Base-by-base conservation (phyloP, 441 rosid species). In the Omphalea diandra region DNA sequence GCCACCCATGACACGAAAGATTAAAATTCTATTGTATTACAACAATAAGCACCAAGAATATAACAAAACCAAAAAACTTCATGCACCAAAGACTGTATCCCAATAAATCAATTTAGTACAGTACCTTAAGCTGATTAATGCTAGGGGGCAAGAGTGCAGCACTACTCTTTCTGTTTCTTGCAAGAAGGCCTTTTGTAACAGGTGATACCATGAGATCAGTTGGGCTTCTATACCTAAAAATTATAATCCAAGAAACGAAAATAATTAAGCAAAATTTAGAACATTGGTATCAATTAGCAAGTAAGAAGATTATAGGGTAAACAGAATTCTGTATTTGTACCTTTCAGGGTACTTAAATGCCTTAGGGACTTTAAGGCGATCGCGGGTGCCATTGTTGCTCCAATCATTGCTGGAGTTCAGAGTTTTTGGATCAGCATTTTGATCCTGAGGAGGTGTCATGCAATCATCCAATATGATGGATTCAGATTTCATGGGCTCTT, bases 161-260 rank as follows among this genome's bases (percentile, higher is more conserved):
- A 15, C 78, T 79, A 18, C 76, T 73, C 77, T 83, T 89, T 77
- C 88, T 82, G 83, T 76, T 83, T 79, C 98, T 82, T 2, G 93
- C 97, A 5, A 93, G 91, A 70, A 93, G 77, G 67, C 93, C 95
- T 83, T 85, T 86, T 0, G 97, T 85, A 65, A 89, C 69, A 1
- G 96, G 97, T 24, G 97, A 93, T 78, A 93, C 78, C 87, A 93
- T 86, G 36, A 87, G 84, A 73, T 91, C 97, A 12, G 98, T 93
- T n/a, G 97, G 98, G 72, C 97, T 93, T 65, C 87, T 79, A 61
- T 93, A 88, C 82, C 97, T 91, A 67, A 59, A 46, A 63, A 1
- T 17, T 26, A 60, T 61, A 14, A 24, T 43, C 8, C 50, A 38
- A 58, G 15, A 22, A 31, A 52, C 38, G 40, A 54, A 17, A 36